These are phyloP conservation scores for Phascolomyces articulosus DNA, from an alignment of 371 early-diverging fungal species.

Conservation along the genomic window DNA sequence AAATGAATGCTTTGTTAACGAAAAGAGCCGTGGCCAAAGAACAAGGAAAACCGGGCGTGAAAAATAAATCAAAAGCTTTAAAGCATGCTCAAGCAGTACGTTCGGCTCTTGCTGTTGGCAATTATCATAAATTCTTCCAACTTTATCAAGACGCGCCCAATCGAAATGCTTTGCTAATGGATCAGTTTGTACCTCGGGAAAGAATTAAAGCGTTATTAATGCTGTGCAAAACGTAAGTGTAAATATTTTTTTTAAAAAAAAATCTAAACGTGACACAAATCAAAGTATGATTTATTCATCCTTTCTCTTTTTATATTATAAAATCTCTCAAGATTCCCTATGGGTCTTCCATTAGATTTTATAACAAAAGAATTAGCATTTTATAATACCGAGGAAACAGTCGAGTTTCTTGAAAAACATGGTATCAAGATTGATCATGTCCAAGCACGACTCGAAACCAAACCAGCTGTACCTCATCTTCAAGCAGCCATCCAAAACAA, in stretches of 20 bases:
- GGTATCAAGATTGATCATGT: conserved; percentile 1
- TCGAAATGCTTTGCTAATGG: conserved; percentile 85
- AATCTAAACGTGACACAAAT: too few species aligned
- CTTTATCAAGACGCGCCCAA: conserved; percentile 82
- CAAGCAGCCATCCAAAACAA: conserved; percentile 47
- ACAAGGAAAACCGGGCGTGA: conserved; percentile 12
- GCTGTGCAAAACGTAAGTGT: conserved; percentile 71
- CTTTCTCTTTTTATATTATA: background rate
- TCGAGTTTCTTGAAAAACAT: conserved; percentile 44
- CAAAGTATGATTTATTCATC: too few species aligned
- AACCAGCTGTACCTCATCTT: conserved; percentile 45
- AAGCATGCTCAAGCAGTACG: conserved; percentile 86
- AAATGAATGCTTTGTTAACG: background rate
- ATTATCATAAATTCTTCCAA: conserved; percentile 83
- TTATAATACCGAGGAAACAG: conserved; percentile 26
- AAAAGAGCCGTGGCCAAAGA: background rate
- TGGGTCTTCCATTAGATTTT: conserved; percentile 44
- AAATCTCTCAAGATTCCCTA: conserved; percentile 46
- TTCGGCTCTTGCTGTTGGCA: conserved; percentile 71
- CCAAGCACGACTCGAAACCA: conserved; percentile 48
- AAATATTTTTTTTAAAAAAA: background rate
- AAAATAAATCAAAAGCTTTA: conserved; percentile 62
- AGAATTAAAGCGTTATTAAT: conserved; percentile 70
- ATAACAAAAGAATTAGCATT: conserved; percentile 55
- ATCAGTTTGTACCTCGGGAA: conserved; percentile 87